Conservation (phyloP, 2,329 filamentous ascomycete genomes). For the Diaporthe citri region DNA sequence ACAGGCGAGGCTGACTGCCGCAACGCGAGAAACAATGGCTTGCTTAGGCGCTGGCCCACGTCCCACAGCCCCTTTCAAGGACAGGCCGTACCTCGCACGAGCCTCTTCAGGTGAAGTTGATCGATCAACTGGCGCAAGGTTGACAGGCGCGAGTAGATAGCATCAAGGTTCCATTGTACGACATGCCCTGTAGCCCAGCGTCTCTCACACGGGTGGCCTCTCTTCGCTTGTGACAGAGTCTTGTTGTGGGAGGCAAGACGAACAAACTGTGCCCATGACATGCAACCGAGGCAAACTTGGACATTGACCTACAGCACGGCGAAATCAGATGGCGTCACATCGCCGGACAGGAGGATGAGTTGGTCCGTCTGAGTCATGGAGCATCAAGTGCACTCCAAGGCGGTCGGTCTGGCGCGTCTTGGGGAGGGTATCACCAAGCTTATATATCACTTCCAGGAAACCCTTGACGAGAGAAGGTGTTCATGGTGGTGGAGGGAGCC, state of each 20-base stretch:
- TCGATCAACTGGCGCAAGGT: background rate
- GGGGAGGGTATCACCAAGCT: slow-evolving; percentile 12
- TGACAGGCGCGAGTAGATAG: slow-evolving; percentile 30
- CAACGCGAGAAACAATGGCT: slow-evolving; percentile 19
- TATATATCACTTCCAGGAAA: background rate
- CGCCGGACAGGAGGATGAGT: background rate
- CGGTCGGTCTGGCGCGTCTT: slow-evolving; percentile 6
- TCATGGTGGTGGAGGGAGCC: background rate
- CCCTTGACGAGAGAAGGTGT: background rate
- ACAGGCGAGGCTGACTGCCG: slow-evolving; percentile 21
- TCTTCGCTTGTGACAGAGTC: slow-evolving; percentile 4
- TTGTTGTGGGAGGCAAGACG: slow-evolving; percentile 5
- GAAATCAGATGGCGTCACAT: slow-evolving; percentile 17
- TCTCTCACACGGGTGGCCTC: slow-evolving; percentile 7
- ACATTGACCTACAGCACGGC: slow-evolving; percentile 13
- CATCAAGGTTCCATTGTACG: background rate
- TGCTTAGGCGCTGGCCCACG: background rate
- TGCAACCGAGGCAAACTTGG: slow-evolving; percentile 15
- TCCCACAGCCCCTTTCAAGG: background rate
- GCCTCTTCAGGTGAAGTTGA: slow-evolving; percentile 19
- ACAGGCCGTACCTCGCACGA: background rate
- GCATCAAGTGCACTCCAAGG: slow-evolving; percentile 23
- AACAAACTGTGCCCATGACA: background rate
- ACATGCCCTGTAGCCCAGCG: background rate
- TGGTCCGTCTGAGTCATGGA: slow-evolving; percentile 4